Percentiles rank a stretch among this genome's conserved stretches.
Evolutionary conservation across 192 early-diverging fungal genomes (phyloP).

Genomic region (Coemansia sp.): DNA sequence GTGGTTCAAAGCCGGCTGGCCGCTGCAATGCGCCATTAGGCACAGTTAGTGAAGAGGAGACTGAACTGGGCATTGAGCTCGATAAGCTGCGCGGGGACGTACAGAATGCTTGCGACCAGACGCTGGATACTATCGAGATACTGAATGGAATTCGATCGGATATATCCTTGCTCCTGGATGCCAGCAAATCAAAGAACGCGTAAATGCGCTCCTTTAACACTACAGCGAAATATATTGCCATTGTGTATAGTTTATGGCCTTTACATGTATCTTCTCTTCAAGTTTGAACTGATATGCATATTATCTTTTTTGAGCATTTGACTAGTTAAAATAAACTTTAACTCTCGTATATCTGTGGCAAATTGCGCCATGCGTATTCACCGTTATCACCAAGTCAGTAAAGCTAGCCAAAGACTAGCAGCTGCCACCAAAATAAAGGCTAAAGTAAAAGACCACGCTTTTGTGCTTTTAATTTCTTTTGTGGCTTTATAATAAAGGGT

Average conservation of each 20-base stretch:
- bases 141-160: conserved; percentile 8
- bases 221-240: no score
- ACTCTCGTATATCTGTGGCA: background rate
- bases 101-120: conserved; percentile 11
- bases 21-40: background rate
- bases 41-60: background rate
- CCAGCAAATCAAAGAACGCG: background rate
- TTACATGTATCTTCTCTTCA: background rate
- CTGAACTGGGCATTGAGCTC: conserved; percentile 5
- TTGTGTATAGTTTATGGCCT: background rate
- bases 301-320: background rate
- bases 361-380: background rate
- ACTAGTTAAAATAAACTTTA: background rate
- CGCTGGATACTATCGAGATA: conserved; percentile 1
- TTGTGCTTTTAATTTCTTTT: background rate
- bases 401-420: background rate
- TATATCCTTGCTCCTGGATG: conserved; percentile 4
- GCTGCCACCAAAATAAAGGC: background rate
- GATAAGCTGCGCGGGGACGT: conserved; percentile 14
- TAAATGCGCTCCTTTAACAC: background rate
- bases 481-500: background rate
- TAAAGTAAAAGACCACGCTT: background rate
- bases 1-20: background rate
- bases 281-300: no score
- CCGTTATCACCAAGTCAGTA: background rate